A percentile compares a stretch with the other conserved stretches of the same genome.
These are phyloP conservation scores for Ceratocystis alfenasii DNA, from an alignment of 2,329 filamentous ascomycete genomes.

Conservation along the genomic window DNA sequence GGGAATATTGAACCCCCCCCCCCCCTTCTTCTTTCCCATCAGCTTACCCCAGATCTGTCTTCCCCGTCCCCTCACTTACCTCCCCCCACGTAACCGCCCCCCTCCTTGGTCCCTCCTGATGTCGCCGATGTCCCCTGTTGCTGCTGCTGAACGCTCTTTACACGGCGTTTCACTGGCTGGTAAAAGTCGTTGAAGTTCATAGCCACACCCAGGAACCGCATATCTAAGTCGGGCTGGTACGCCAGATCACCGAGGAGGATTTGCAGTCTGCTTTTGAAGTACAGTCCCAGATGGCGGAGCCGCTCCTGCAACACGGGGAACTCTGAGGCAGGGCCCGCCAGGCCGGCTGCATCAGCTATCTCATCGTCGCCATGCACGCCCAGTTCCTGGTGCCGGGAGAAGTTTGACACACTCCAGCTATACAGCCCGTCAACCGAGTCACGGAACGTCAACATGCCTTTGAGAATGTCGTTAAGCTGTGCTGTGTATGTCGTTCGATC, in stretches of 20 bases:
- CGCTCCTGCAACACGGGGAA: slow-evolving; percentile 66
- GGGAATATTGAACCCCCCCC: no score
- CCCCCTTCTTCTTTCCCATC: no score
- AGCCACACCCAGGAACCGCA: slow-evolving; percentile 87
- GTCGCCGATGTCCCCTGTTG: slow-evolving; percentile 16
- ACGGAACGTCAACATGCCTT: slow-evolving; percentile 86
- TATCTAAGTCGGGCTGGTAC: slow-evolving; percentile 87
- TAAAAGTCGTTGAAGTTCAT: slow-evolving; percentile 99
- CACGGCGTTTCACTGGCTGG: slow-evolving; percentile 57
- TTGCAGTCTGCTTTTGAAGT: slow-evolving; percentile 68
- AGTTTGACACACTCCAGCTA: slow-evolving; percentile 88
- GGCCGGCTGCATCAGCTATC: slow-evolving; percentile 22
- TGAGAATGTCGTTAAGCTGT: slow-evolving; percentile 84
- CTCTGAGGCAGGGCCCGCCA: slow-evolving; percentile 47
- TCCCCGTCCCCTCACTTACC: background rate
- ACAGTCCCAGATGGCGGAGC: slow-evolving; percentile 56
- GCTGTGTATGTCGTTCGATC: slow-evolving; percentile 69
- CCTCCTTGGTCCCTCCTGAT: background rate
- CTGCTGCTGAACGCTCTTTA: slow-evolving; percentile 30
- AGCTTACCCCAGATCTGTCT: background rate
- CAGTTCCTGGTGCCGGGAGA: slow-evolving; percentile 77
- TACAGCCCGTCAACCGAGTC: slow-evolving; percentile 90
- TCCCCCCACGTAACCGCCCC: background rate
- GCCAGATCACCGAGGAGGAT: slow-evolving; percentile 78
- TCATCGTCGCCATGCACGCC: slow-evolving; percentile 48